Percentiles rank a stretch among this genome's conserved stretches.
Evolutionary conservation across 768 basidiomycete species (phyloP).

Genomic region (Termitomyces sp.): DNA sequence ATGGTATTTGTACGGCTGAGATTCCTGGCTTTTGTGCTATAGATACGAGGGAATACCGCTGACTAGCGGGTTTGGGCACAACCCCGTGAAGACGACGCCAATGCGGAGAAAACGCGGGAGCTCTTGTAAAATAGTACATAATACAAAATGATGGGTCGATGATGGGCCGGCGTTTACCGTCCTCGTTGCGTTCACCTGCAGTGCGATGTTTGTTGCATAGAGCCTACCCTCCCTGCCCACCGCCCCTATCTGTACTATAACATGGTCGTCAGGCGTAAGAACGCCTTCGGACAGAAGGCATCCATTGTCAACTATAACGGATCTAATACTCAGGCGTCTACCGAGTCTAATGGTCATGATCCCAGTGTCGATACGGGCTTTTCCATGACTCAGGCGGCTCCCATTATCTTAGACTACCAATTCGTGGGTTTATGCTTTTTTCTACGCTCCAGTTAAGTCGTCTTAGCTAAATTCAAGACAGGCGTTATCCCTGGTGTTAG

Average conservation of each 20-base stretch:
- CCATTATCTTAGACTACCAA: conserved; percentile 33
- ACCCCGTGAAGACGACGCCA: too few species aligned
- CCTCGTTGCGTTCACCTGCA: not conserved
- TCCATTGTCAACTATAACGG: not conserved
- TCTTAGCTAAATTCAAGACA: conserved; percentile 12
- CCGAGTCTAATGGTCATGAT: not conserved
- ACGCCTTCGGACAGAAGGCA: conserved; percentile 1
- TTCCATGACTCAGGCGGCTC: conserved; percentile 22
- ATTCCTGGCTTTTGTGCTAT: conserved; percentile 45
- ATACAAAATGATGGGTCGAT: not conserved
- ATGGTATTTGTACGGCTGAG: conserved; percentile 72
- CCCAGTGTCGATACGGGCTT: conserved; percentile 21
- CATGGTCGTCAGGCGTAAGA: conserved; percentile 7
- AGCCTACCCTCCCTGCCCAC: not conserved
- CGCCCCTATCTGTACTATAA: not conserved
- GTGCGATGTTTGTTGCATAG: conserved; percentile 1
- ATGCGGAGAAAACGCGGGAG: not conserved
- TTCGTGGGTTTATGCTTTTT: conserved; percentile 20
- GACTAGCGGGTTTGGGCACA: not conserved
- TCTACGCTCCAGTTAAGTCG: not conserved
- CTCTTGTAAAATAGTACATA: too few species aligned
- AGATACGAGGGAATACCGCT: not conserved
- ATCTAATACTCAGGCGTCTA: not conserved
- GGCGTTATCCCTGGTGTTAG: conserved; percentile 62
- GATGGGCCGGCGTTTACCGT: not conserved